phyloP scores from a whole-genome alignment of 1,139 yeast genomes.

The Pichia inconspicua region DNA sequence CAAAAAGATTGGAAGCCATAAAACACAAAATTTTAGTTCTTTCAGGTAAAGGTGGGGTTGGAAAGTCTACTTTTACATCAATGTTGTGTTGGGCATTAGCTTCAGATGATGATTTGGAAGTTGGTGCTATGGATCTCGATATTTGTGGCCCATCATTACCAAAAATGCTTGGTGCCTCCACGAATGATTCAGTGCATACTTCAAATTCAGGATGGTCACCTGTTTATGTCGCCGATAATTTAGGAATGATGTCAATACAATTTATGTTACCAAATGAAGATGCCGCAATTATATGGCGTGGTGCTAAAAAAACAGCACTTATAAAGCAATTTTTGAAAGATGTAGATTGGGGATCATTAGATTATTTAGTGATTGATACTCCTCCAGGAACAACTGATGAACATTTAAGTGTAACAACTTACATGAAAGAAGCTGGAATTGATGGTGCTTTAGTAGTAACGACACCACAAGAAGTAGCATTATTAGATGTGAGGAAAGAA shows the following conservation, averaged over 20 bases:
- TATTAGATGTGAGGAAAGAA: slow-evolving; percentile 91
- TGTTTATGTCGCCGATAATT: slow-evolving; percentile 87
- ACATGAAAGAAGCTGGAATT: slow-evolving; percentile 81
- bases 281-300: slow-evolving; percentile 95
- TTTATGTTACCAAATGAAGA: slow-evolving; percentile 93
- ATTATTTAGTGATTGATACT: slow-evolving; percentile 86
- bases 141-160: slow-evolving; percentile 98
- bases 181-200: slow-evolving; percentile 75
- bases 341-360: slow-evolving; percentile 93
- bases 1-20: slow-evolving; percentile 56
- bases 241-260: slow-evolving; percentile 93
- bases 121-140: slow-evolving; percentile 95
- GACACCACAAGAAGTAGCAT: slow-evolving; percentile 96
- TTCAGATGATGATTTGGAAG: slow-evolving; percentile 76
- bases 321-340: slow-evolving; percentile 92
- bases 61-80: slow-evolving; percentile 90
- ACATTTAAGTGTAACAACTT: slow-evolving; percentile 82
- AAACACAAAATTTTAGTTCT: slow-evolving; percentile 79
- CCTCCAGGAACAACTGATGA: slow-evolving; percentile 99
- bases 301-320: slow-evolving; percentile 86
- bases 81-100: slow-evolving; percentile 96
- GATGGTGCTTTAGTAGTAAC: slow-evolving; percentile 96
- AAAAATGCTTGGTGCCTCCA: slow-evolving; percentile 81
- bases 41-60: slow-evolving; percentile 98
- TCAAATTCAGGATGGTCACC: slow-evolving; percentile 96